Evolutionary conservation across 139 green algal genomes (phyloP).

Genomic region (Ettlia oleoabundans): DNA sequence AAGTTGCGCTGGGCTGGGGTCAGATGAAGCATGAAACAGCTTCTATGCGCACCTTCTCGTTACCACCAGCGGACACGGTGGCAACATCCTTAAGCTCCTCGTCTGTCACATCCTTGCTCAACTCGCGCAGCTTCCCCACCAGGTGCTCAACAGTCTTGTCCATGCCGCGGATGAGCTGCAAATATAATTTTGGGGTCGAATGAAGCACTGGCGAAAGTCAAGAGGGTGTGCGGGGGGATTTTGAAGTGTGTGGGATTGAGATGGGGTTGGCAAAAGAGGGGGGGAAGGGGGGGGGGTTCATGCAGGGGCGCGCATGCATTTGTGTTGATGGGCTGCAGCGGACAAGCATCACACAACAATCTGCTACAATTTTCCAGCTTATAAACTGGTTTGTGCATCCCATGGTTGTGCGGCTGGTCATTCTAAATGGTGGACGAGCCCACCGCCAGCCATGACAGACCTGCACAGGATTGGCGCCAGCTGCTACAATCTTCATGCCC

Average conservation of each 20-base stretch:
- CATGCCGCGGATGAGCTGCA: conserved; percentile 93
- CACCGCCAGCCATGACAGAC: background rate
- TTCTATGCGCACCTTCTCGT: conserved; percentile 52
- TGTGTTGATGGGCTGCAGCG: too few species aligned
- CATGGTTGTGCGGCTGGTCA: background rate
- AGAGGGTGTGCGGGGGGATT: too few species aligned
- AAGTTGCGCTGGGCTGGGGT: too few species aligned
- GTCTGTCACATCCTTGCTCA: conserved; percentile 85
- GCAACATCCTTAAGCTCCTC: conserved; percentile 91
- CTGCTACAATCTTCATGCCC: conserved; percentile 95
- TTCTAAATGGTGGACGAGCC: background rate
- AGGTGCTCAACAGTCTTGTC: conserved; percentile 86
- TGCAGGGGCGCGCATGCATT: too few species aligned
- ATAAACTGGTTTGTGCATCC: too few species aligned
- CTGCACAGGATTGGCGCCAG: conserved; percentile 93
- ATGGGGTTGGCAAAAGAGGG: too few species aligned
- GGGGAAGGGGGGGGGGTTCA: too few species aligned
- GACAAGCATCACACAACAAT: too few species aligned
- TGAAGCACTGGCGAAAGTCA: background rate
- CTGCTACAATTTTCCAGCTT: too few species aligned
- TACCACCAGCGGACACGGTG: conserved; percentile 95
- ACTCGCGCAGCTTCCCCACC: conserved; percentile 82
- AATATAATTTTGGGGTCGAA: conserved; percentile 38
- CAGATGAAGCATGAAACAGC: background rate
- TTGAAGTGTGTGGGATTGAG: too few species aligned